Conservation (phyloP, 768 basidiomycete species). For the Leccinum ochraceum region DNA sequence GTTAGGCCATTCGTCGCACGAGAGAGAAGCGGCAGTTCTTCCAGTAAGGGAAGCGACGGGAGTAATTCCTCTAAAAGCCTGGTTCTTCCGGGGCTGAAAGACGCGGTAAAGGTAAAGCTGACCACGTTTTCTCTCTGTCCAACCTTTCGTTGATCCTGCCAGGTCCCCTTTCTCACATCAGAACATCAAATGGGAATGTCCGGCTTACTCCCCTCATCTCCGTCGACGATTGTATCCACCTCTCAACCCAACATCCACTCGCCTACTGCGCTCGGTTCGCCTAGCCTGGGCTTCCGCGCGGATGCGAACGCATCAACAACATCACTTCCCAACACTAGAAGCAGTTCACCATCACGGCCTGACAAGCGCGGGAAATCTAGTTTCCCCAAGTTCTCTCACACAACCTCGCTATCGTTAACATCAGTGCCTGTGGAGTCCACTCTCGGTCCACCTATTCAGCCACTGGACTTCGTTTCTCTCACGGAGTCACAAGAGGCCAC, state of each 20-base stretch:
- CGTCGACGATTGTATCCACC: conserved; percentile 45
- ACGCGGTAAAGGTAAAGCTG: conserved; percentile 63
- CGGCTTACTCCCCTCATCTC: conserved; percentile 77
- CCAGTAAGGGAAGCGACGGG: conserved; percentile 40
- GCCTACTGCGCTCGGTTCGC: conserved; percentile 40
- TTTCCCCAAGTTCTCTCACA: conserved; percentile 30
- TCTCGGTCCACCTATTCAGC: conserved; percentile 51
- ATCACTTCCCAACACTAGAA: conserved; percentile 42
- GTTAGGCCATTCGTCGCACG: conserved; percentile 48
- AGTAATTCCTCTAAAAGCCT: conserved; percentile 30
- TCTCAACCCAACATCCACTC: conserved; percentile 39
- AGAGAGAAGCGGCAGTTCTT: conserved; percentile 51
- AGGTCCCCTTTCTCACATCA: conserved; percentile 68
- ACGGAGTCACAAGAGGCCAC: conserved; percentile 57
- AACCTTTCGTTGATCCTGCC: conserved; percentile 4
- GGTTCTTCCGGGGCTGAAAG: conserved; percentile 63
- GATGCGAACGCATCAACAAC: conserved; percentile 41
- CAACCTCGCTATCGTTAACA: conserved; percentile 35
- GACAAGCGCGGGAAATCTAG: conserved; percentile 24
- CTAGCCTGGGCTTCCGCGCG: conserved; percentile 23
- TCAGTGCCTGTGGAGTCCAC: conserved; percentile 32
- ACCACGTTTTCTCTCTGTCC: not conserved
- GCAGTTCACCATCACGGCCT: conserved; percentile 27
- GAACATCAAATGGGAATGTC: conserved; percentile 69
- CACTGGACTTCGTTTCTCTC: conserved; percentile 67